Percentiles rank a stretch among this genome's conserved stretches.
Conservation (phyloP, 768 basidiomycete species). For the Agaricus blazei region DNA sequence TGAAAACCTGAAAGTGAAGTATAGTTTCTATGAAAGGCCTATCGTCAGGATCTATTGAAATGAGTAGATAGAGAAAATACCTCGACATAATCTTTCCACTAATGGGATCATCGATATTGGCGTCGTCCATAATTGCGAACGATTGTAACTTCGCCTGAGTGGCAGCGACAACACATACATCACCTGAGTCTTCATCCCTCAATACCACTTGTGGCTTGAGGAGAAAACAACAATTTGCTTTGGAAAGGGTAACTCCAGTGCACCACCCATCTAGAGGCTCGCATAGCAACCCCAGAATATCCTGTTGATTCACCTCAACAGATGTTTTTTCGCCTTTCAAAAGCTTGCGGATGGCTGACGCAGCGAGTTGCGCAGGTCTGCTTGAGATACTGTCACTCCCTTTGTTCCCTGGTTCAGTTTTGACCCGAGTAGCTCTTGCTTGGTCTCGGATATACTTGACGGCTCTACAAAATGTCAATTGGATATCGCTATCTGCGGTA, state of each 20-base stretch:
- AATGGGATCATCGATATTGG: constrained; percentile 75
- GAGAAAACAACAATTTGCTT: constrained; percentile 79
- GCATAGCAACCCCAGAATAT: constrained; percentile 27
- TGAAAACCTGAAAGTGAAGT: constrained; percentile 78
- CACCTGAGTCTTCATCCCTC: constrained; percentile 46
- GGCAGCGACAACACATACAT: constrained; percentile 71
- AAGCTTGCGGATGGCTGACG: constrained; percentile 60
- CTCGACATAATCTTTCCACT: constrained; percentile 84
- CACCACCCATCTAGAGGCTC: constrained; percentile 71
- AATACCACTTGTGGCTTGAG: constrained; percentile 89
- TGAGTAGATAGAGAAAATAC: constrained; percentile 30
- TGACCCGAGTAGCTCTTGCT: constrained; percentile 40
- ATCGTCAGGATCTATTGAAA: background rate
- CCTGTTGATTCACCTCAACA: constrained; percentile 26
- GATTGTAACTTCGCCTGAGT: constrained; percentile 75
- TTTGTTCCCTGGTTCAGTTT: constrained; percentile 17
- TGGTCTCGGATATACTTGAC: constrained; percentile 88
- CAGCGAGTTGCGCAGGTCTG: constrained; percentile 60
- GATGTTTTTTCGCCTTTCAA: constrained; percentile 53
- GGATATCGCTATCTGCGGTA: background rate
- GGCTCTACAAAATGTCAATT: constrained; percentile 39
- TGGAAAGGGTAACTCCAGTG: constrained; percentile 61
- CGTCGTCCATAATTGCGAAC: constrained; percentile 76
- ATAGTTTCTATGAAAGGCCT: constrained; percentile 53
- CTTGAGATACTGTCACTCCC: constrained; percentile 26